Conservation (phyloP, 345 rosid species). For the Triadica sebifera region DNA sequence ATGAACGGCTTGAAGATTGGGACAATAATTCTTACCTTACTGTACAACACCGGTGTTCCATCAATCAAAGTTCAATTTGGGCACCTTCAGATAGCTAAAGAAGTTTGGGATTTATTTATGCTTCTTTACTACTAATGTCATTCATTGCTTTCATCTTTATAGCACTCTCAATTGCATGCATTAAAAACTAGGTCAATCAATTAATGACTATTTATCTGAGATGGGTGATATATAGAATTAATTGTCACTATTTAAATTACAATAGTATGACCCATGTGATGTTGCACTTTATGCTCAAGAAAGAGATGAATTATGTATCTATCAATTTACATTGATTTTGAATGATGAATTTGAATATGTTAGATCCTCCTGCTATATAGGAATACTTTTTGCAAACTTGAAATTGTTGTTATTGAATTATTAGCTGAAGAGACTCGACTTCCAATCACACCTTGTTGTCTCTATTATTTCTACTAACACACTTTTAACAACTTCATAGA, state of each 20-base stretch:
- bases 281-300: neutral
- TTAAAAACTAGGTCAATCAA: too few relatives aligned
- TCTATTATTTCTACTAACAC: neutral
- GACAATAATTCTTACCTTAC: too few relatives aligned
- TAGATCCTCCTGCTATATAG: too few relatives aligned
- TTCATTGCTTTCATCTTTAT: too few relatives aligned
- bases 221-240: neutral
- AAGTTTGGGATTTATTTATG: neutral
- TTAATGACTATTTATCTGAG: slow-evolving; percentile 6
- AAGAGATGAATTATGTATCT: slow-evolving; percentile 1
- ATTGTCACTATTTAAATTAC: neutral
- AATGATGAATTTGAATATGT: too few relatives aligned
- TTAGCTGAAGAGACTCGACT: too few relatives aligned
- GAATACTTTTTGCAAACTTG: neutral
- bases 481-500: neutral
- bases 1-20: too few relatives aligned
- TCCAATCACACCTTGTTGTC: neutral
- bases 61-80: too few relatives aligned
- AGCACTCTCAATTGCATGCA: neutral
- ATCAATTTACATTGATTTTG: too few relatives aligned
- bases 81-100: too few relatives aligned
- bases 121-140: neutral
- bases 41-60: too few relatives aligned
- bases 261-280: neutral
- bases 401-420: neutral